Conservation (phyloP, 129 eudicot genomes). For the Escallonia herrerae region DNA sequence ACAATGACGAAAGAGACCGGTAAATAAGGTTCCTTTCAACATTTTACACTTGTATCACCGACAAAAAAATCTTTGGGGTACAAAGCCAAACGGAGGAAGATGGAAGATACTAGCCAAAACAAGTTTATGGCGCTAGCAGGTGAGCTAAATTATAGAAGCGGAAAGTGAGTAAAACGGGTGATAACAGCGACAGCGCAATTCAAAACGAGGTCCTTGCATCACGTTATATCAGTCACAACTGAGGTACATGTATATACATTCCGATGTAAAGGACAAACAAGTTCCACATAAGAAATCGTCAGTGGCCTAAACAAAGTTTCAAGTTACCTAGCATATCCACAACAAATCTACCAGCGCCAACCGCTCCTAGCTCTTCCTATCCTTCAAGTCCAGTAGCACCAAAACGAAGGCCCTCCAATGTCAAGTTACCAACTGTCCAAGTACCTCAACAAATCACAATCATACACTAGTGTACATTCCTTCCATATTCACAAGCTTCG, state of each 20-base stretch:
- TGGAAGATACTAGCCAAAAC: too few relatives aligned
- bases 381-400: conserved; percentile 8
- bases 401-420: conserved; percentile 10
- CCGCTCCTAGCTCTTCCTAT: not conserved
- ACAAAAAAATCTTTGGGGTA: too few relatives aligned
- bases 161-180: not conserved
- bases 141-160: not conserved
- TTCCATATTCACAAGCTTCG: conserved; percentile 25
- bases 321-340: conserved; percentile 13
- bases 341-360: not conserved
- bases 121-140: too few relatives aligned
- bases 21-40: too few relatives aligned
- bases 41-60: too few relatives aligned
- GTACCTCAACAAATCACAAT: conserved; percentile 16
- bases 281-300: not conserved
- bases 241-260: conserved; percentile 7
- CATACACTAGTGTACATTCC: conserved; percentile 16
- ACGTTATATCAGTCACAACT: conserved; percentile 5
- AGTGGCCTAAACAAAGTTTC: conserved; percentile 4
- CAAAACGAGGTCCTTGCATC: not conserved
- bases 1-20: too few relatives aligned
- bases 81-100: too few relatives aligned
- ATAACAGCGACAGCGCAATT: too few relatives aligned
- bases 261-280: conserved; percentile 9
- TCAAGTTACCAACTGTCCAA: conserved; percentile 10